These are phyloP conservation scores for Diddensiella santjacobensis DNA, from an alignment of 805 yeast species.

Conservation along the genomic window DNA sequence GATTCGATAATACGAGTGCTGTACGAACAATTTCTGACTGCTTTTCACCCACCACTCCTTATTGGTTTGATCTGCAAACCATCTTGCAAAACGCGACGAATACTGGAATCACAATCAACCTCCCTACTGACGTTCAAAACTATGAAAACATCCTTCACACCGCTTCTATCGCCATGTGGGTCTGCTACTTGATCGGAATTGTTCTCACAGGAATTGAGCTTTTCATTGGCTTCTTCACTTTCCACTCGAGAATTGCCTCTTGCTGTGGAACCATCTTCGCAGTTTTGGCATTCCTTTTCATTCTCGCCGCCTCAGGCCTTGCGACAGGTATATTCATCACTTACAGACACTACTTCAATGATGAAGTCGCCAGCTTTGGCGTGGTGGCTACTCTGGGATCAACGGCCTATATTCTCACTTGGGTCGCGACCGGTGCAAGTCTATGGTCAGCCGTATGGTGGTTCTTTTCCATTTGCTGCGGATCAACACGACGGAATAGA, in stretches of 20 bases:
- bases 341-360: conserved; percentile 50
- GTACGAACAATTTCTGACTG: conserved; percentile 44
- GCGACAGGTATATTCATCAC: conserved; percentile 59
- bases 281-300: conserved; percentile 29
- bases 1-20: conserved; percentile 27
- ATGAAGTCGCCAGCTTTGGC: conserved; percentile 48
- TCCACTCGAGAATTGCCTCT: conserved; percentile 45
- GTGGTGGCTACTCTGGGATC: conserved; percentile 49
- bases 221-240: conserved; percentile 42
- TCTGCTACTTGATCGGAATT: conserved; percentile 50
- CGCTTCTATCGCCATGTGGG: conserved; percentile 56
- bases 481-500: conserved; percentile 27
- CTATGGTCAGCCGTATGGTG: conserved; percentile 41
- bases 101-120: conserved; percentile 32
- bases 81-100: conserved; percentile 29
- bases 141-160: conserved; percentile 44
- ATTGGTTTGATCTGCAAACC: conserved; percentile 50
- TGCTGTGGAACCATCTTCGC: conserved; percentile 45
- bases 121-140: conserved; percentile 53
- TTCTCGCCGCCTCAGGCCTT: conserved; percentile 48
- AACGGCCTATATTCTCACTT: conserved; percentile 53
- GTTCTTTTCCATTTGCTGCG: conserved; percentile 44
- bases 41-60: conserved; percentile 51
- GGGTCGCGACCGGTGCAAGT: conserved; percentile 58
- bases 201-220: conserved; percentile 35